A percentile compares a stretch with the other conserved stretches of the same genome.
Conservation (phyloP, 1,284 basidiomycete genomes). For the Cryptococcus amylolentus region DNA sequence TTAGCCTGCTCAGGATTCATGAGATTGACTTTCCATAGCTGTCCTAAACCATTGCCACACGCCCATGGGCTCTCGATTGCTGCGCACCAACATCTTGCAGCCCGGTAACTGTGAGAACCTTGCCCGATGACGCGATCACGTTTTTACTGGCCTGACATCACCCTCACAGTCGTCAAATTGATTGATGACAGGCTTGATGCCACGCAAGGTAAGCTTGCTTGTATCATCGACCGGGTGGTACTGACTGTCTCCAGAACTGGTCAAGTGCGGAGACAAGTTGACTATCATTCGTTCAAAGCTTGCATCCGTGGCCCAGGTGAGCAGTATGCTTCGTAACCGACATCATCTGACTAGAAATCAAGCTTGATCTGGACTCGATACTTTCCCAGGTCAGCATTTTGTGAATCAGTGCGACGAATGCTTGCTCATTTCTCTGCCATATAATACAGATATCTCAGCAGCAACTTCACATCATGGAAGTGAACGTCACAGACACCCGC, state of each 20-base stretch:
- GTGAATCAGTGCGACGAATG: constrained; percentile 57
- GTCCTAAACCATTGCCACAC: constrained; percentile 74
- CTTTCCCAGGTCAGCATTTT: constrained; percentile 61
- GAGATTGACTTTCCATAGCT: background rate
- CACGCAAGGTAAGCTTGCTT: constrained; percentile 62
- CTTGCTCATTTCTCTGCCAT: constrained; percentile 75
- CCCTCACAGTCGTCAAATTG: constrained; percentile 55
- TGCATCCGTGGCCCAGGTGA: background rate
- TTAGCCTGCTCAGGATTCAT: background rate
- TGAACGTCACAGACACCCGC: constrained; percentile 1
- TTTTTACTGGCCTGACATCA: background rate
- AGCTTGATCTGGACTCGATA: constrained; percentile 83
- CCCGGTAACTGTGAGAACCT: constrained; percentile 64
- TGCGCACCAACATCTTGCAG: constrained; percentile 76
- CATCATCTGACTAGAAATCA: background rate
- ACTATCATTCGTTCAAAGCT: constrained; percentile 4
- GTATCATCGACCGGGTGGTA: no score
- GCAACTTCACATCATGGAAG: background rate
- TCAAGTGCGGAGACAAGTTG: background rate
- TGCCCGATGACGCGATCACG: background rate
- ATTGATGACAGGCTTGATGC: constrained; percentile 78
- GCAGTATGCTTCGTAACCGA: background rate
- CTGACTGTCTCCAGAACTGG: background rate
- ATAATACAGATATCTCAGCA: background rate
- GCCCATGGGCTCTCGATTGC: constrained; percentile 75